Percentiles rank a stretch among this genome's conserved stretches.
These are phyloP conservation scores for Strobilomyces dryophilus DNA, from an alignment of 768 basidiomycete genomes.

Conservation along the genomic window DNA sequence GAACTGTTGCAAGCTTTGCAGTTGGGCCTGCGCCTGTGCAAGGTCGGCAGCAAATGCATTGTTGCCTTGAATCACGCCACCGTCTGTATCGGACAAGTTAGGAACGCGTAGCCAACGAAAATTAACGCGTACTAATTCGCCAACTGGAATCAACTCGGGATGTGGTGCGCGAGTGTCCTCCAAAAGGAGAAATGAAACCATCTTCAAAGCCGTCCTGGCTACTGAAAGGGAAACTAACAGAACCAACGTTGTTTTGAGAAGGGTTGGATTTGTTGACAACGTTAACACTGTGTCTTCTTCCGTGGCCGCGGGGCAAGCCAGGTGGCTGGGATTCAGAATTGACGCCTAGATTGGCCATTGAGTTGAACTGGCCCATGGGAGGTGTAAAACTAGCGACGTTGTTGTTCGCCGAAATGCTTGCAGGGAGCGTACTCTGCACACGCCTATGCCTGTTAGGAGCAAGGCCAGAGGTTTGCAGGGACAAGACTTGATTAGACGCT, in stretches of 20 bases:
- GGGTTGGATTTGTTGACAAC: constrained; percentile 69
- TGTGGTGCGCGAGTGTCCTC: constrained; percentile 69
- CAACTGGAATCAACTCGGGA: constrained; percentile 81
- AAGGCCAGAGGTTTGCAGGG: constrained; percentile 73
- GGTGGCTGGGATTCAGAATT: constrained; percentile 63
- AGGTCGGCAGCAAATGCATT: constrained; percentile 76
- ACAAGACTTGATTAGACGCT: constrained; percentile 81
- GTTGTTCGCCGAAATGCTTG: constrained; percentile 45
- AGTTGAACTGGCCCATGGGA: constrained; percentile 64
- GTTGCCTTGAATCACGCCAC: constrained; percentile 64
- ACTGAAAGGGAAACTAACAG: constrained; percentile 47
- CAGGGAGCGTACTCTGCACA: constrained; percentile 81
- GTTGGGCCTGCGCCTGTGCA: constrained; percentile 94
- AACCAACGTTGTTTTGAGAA: constrained; percentile 43
- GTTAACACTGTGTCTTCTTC: constrained; percentile 87
- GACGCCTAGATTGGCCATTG: constrained; percentile 46
- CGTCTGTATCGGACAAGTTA: constrained; percentile 44
- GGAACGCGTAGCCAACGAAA: not conserved
- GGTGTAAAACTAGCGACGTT: constrained; percentile 29
- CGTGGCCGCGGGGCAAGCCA: constrained; percentile 77
- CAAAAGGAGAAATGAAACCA: constrained; percentile 62
- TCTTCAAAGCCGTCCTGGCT: constrained; percentile 75
- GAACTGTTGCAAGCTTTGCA: constrained; percentile 95
- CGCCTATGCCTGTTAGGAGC: constrained; percentile 74
- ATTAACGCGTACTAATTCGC: constrained; percentile 71